phyloP scores from a whole-genome alignment of 2,329 filamentous ascomycete genomes.

The Alternaria sp. region DNA sequence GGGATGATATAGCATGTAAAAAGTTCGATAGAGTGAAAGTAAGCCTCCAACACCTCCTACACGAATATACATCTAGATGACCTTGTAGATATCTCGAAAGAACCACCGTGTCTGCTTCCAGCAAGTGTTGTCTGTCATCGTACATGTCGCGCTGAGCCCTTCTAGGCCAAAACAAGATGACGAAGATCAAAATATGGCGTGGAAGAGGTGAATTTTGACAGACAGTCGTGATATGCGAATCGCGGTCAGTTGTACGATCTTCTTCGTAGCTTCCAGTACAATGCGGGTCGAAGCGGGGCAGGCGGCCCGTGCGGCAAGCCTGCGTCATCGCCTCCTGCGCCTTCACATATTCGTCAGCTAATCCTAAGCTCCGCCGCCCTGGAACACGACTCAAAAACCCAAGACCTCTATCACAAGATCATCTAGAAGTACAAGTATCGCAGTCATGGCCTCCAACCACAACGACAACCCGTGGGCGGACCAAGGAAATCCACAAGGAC shows the following conservation, averaged over 20 bases:
- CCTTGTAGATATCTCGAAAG: neutral
- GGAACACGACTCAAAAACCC: neutral
- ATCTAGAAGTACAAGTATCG: neutral
- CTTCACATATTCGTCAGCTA: conserved; percentile 15
- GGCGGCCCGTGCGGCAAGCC: conserved; percentile 15
- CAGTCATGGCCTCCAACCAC: conserved; percentile 27
- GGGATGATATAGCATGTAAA: no score
- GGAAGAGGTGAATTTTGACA: no score
- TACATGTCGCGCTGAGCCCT: neutral
- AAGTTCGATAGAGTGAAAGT: no score
- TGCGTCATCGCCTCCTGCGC: conserved; percentile 29
- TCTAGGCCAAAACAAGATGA: neutral
- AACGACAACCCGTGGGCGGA: conserved; percentile 37
- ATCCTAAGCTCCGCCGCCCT: conserved; percentile 19
- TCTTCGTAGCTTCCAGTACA: neutral
- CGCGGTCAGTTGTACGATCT: neutral
- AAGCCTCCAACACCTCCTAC: no score
- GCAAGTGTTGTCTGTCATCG: neutral
- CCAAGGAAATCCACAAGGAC: conserved; percentile 26
- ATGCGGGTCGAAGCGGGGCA: conserved; percentile 20
- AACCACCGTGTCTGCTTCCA: neutral
- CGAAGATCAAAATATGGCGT: neutral
- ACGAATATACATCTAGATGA: no score
- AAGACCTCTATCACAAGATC: neutral
- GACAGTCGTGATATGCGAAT: neutral